Base-by-base conservation (phyloP, 2,329 filamentous ascomycete genomes). In the Hymenoscyphus scutula region DNA sequence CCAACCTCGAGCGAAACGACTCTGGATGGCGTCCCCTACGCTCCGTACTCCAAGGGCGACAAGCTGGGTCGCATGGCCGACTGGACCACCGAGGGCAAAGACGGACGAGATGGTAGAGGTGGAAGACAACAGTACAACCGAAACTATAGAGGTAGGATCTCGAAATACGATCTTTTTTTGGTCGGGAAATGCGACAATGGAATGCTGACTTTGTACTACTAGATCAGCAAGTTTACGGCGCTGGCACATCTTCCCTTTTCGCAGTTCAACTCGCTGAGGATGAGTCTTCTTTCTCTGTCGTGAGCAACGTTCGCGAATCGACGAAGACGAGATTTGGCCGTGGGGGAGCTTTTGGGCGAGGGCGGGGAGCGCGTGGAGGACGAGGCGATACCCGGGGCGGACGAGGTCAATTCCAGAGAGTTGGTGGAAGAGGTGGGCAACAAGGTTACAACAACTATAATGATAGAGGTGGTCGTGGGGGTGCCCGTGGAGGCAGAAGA, bases 61-160 rank as follows among this genome's bases (percentile, higher is more conserved):
- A 98, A 97, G 84, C 84, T 99, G 64, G 95, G 95, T 74, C 93
- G 95, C 77, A 98, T 99, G 93, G 95, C 95, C 65, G 95, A 99
- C 82, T 99, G 95, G 95, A 96, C 93, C 19, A 75, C 87, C 56
- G 95, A 97, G 75, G 88, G 90, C 77, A 97, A 97, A 80, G 91
- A 95, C 70, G 81, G 84, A 65, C 82, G 92, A 73, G 85, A 88
- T 71, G 80, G 82, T 57, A 83, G 87, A 65, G 89, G 90, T 70
- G 91, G 92, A 66, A 84, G 94, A 75, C 88, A 90, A 77, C 91
- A 95, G 75, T 98, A 96, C 78, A 92, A 94, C 78, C 85, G 94
- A 71, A 95, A 93, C 78, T 97, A 90, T 79, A 89, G 95, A 86
- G 93, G 93, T 96, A 78, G 66, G 76, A 71, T 71, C 59, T 70